Conservation (phyloP, 108 stramenopile genomes). For the Pseudonitzschia delicatissima region DNA sequence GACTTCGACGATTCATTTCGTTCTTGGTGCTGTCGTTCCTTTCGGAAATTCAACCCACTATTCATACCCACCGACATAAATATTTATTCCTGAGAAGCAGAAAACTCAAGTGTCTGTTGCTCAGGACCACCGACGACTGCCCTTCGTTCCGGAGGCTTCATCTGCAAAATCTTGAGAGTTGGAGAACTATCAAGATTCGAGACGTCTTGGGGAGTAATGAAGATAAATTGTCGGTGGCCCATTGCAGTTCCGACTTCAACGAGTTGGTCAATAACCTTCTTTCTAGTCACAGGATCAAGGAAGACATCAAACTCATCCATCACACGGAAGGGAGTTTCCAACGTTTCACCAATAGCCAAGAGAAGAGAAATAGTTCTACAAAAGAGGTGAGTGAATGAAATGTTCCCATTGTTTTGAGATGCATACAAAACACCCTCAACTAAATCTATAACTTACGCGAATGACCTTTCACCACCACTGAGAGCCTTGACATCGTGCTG, state of each 20-base stretch:
- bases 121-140: slow-evolving; percentile 47
- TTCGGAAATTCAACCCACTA: too few species aligned
- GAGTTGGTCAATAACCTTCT: slow-evolving; percentile 76
- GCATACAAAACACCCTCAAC: not conserved
- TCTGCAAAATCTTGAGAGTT: slow-evolving; percentile 65
- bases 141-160: slow-evolving; percentile 56
- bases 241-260: slow-evolving; percentile 66
- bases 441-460: slow-evolving; percentile 17
- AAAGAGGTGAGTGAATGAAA: not conserved
- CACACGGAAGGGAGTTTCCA: slow-evolving; percentile 96
- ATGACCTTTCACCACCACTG: slow-evolving; percentile 83
- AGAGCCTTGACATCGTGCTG: slow-evolving; percentile 85
- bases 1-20: too few species aligned
- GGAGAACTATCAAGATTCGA: slow-evolving; percentile 51
- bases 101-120: slow-evolving; percentile 75
- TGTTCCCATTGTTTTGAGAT: not conserved
- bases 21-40: too few species aligned
- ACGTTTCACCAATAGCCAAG: slow-evolving; percentile 83
- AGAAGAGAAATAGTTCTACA: slow-evolving; percentile 87
- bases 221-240: slow-evolving; percentile 90
- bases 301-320: slow-evolving; percentile 99
- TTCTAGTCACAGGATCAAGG: slow-evolving; percentile 88
- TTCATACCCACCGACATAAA: too few species aligned
- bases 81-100: not conserved
- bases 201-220: slow-evolving; percentile 92